Evolutionary conservation across 2,329 filamentous ascomycete genomes (phyloP), one percentile per base, ranked within the genome.

Genomic region (Graphium sp.): DNA sequence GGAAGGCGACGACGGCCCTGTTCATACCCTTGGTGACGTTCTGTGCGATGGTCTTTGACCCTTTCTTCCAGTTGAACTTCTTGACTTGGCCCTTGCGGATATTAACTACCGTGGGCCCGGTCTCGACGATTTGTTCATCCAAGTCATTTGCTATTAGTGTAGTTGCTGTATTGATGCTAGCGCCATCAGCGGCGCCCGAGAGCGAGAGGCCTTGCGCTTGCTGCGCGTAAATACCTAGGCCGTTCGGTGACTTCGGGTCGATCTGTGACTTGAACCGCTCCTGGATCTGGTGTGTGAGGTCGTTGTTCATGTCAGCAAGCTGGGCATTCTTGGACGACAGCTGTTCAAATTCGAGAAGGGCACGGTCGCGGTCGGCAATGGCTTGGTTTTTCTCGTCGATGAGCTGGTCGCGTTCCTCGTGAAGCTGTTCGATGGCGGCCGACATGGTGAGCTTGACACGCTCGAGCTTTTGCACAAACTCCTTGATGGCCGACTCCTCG

Each of bases 21-120:
- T 92, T 93, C 49, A 95, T 74, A 29, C 85, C 84, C 58, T 94
- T 94, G 35, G 80, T 79, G 29, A 95, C 80, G 45, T 85, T 87
- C 52, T 94, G 92, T 17, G 85, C 85, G 41, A 95, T 76, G 32
- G 81, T 85, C 53, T 92, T 87, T 22, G 82, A 82, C 22, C 84
- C 84, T 60, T 91, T 93, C 65, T 94, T 93, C 85, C 89, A 95
- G 56, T 93, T 93, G 56, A 94, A 94, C 50, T 94, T 95, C 58
- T 84, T 92, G 30, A 78, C 74, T 47, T 93, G 84, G 18, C 80
- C 84, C 56, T 94, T 95, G 42, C 84, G 74, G 36, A 95, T 91
- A 42, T 89, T 91, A 35, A 95, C 80, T 19, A 95, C 80, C 35
- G 92, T 89, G n/a, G 89, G 85, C 3, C 82, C 79, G 17, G 73